These are phyloP conservation scores for Sporothrix globosa DNA, from an alignment of 2,329 filamentous ascomycete species.

Conservation along the genomic window DNA sequence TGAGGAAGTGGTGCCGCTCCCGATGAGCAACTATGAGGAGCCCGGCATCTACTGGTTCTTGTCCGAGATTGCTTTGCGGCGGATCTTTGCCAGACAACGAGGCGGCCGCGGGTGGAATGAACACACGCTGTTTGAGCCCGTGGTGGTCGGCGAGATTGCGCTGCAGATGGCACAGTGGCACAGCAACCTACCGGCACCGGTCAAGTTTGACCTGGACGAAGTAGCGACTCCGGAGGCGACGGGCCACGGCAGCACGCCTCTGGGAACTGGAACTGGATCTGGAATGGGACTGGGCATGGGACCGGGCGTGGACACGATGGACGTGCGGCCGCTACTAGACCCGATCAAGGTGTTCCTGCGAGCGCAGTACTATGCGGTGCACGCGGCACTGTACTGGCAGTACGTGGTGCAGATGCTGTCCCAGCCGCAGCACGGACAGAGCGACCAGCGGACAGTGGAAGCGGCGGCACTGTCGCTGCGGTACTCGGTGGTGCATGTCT, in stretches of 20 bases:
- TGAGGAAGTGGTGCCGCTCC: conserved; percentile 30
- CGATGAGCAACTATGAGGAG: conserved; percentile 36
- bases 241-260: no score
- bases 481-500: conserved; percentile 34
- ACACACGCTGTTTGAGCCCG: conserved; percentile 35
- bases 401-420: conserved; percentile 36
- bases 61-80: conserved; percentile 36
- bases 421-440: neutral
- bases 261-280: no score
- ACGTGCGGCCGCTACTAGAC: neutral
- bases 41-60: conserved; percentile 38
- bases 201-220: conserved; percentile 32
- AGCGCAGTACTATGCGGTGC: conserved; percentile 37
- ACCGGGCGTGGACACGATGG: neutral
- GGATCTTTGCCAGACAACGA: conserved; percentile 35
- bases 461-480: conserved; percentile 3
- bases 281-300: neutral
- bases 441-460: neutral
- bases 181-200: conserved; percentile 32
- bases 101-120: conserved; percentile 34
- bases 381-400: conserved; percentile 36
- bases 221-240: neutral
- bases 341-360: conserved; percentile 32
- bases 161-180: conserved; percentile 36
- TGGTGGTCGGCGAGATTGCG: conserved; percentile 36